Percentiles rank a stretch among this genome's conserved stretches.
Conservation (phyloP, 2,329 filamentous ascomycete species). For the Pseudocercospora crystallina region DNA sequence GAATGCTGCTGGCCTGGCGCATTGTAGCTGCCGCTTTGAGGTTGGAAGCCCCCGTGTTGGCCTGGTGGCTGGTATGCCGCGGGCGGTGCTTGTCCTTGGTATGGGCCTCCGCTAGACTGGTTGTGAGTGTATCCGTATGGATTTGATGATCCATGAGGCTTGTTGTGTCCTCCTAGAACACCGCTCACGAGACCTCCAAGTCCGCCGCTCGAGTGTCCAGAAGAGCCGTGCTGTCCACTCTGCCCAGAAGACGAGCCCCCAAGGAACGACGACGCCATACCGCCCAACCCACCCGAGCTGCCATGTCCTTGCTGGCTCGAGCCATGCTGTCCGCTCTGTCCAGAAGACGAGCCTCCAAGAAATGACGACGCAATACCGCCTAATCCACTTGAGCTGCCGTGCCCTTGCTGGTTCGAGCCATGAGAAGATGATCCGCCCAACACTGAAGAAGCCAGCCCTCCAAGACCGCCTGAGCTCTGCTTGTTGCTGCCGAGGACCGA, state of each 20-base stretch:
- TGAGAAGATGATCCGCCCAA: slow-evolving; percentile 22
- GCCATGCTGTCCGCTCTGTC: slow-evolving; percentile 11
- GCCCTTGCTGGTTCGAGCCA: slow-evolving; percentile 14
- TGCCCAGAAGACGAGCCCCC: slow-evolving; percentile 25
- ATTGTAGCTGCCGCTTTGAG: slow-evolving; percentile 25
- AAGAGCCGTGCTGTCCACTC: slow-evolving; percentile 23
- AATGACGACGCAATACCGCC: slow-evolving; percentile 34
- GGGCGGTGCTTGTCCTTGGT: slow-evolving; percentile 38
- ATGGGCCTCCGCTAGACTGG: slow-evolving; percentile 32
- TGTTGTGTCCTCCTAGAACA: slow-evolving; percentile 33
- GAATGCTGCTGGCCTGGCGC: slow-evolving; percentile 21
- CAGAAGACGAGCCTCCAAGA: slow-evolving; percentile 30
- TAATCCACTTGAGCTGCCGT: slow-evolving; percentile 24
- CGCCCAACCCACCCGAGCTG: slow-evolving; percentile 26
- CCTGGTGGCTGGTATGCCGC: slow-evolving; percentile 34
- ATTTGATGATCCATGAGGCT: slow-evolving; percentile 30
- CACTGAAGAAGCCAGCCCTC: slow-evolving; percentile 24
- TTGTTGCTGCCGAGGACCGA: slow-evolving; percentile 33
- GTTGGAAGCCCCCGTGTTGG: slow-evolving; percentile 24
- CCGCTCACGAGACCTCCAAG: slow-evolving; percentile 30
- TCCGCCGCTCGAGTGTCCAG: slow-evolving; percentile 24
- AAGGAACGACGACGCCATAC: slow-evolving; percentile 27
- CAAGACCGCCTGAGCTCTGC: slow-evolving; percentile 24
- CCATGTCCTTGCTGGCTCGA: slow-evolving; percentile 15
- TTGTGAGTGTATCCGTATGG: slow-evolving; percentile 40